Evolutionary conservation across 2,329 filamentous ascomycete species (phyloP), one percentile per base, ranked within the genome.

Genomic region (Sporothrix euskadiensis): DNA sequence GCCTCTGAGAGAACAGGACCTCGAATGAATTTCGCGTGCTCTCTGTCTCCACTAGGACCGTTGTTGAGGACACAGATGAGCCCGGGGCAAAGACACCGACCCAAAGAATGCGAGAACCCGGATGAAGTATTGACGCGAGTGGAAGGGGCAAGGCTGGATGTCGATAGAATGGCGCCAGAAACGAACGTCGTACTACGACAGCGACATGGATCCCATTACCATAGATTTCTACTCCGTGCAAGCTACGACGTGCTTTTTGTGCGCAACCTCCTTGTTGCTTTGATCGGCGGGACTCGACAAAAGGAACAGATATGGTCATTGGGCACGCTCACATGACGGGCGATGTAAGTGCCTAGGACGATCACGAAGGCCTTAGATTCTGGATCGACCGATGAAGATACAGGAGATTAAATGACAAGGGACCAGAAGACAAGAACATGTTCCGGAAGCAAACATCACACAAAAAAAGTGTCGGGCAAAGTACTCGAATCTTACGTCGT

Each of bases 291-390:
- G 39, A 47, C 61, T 30, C 39, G 59, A 65, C 26, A 39, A 66
- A 47, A n/a, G 61, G 61, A 66, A 44, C 61, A 26, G 12, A 47
- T 66, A 66, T 66, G 61, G 12, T n/a, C 59, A 44, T 65, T 44
- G 59, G 32, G 32, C n/a, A 26, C 12, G 35, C n/a, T 26, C 59
- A 65, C 35, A 65, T 65, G 39, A 44, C 59, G 39, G 59, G n/a
- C 10, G 30, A 35, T 44, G 39, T 44, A 65, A 65, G 59, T 63
- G 39, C 59, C 59, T 41, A 12, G 35, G 8, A 35, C 19, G 19
- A 22, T 16, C 9, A 65, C 32, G 22, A 22, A 41, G 39, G 22
- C 39, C 44, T 5, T 66, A 12, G 61, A 47, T 47, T 65, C 12
- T 66, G 22, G 61, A 47, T 47, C 22, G 39, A 39, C 39, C 39